phyloP scores from a whole-genome alignment of 352 stramenopile species.

The Phytophthora lateralis region DNA sequence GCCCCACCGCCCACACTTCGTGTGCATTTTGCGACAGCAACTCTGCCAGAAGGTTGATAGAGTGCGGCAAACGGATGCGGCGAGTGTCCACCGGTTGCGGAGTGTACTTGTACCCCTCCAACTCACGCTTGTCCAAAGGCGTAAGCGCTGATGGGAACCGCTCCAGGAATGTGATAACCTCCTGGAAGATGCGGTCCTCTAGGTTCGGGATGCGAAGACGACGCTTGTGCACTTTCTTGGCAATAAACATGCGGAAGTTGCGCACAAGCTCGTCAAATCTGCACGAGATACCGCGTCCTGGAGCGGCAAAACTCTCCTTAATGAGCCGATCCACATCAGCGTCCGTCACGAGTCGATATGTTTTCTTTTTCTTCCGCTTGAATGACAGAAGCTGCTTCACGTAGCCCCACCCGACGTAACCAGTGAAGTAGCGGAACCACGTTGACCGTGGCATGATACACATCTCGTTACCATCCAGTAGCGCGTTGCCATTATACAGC shows the following conservation, averaged over 20 bases:
- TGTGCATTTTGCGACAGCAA: conserved; percentile 79
- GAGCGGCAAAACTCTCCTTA: conserved; percentile 57
- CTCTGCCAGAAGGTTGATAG: conserved; percentile 63
- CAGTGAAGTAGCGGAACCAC: conserved; percentile 69
- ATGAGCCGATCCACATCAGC: conserved; percentile 72
- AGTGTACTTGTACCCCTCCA: conserved; percentile 84
- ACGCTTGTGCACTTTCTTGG: conserved; percentile 72
- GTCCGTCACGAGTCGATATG: conserved; percentile 63
- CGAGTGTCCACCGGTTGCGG: conserved; percentile 67
- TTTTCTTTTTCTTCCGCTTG: conserved; percentile 50
- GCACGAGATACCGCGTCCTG: conserved; percentile 73
- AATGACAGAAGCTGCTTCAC: conserved; percentile 46
- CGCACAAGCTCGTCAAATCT: conserved; percentile 82
- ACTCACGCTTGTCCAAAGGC: conserved; percentile 75
- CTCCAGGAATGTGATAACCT: conserved; percentile 81
- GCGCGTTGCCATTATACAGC: conserved; percentile 73
- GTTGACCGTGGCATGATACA: conserved; percentile 59
- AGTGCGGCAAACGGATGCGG: conserved; percentile 66
- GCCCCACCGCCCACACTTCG: conserved; percentile 81
- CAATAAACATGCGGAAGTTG: conserved; percentile 85
- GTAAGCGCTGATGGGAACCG: conserved; percentile 71
- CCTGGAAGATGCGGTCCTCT: conserved; percentile 68
- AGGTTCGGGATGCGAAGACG: conserved; percentile 61
- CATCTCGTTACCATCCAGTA: conserved; percentile 70
- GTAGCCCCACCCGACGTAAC: conserved; percentile 56